A percentile compares a stretch with the other conserved stretches of the same genome.
These are phyloP conservation scores for Ophiostoma himal-ulmi DNA, from an alignment of 2,329 filamentous ascomycete genomes.

Conservation along the genomic window DNA sequence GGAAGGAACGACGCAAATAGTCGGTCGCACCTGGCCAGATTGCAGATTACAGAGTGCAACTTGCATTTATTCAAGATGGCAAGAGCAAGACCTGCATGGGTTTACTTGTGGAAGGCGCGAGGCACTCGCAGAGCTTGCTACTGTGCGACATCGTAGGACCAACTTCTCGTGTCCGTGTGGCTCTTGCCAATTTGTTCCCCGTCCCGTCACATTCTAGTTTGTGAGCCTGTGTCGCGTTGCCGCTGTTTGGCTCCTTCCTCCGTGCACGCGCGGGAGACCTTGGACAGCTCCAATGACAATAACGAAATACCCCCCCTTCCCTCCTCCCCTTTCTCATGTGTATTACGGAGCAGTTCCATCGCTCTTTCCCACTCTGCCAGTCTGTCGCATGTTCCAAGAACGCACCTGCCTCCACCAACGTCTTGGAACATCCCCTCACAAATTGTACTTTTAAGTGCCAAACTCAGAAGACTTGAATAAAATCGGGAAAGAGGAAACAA, in stretches of 20 bases:
- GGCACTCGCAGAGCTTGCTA: neutral
- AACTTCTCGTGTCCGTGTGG: constrained; percentile 7
- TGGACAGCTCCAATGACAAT: neutral
- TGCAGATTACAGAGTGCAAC: neutral
- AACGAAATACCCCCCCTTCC: constrained; percentile 14
- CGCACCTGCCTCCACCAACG: constrained; percentile 1
- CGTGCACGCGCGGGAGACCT: neutral
- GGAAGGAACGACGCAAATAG: neutral
- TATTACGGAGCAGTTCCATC: neutral
- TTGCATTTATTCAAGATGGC: neutral
- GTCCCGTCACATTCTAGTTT: constrained; percentile 6
- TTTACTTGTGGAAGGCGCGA: neutral
- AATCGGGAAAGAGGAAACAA: neutral
- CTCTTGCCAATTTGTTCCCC: neutral
- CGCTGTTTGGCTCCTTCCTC: neutral
- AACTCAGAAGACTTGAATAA: neutral
- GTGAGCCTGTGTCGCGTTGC: neutral
- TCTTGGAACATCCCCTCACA: neutral
- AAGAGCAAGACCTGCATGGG: constrained; percentile 5
- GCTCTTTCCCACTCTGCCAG: constrained; percentile 19
- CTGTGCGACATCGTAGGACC: neutral
- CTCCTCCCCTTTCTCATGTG: neutral
- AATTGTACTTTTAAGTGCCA: neutral
- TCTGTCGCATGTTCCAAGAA: constrained; percentile 8
- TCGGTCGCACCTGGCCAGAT: no score